Base-by-base conservation (phyloP, 495 filamentous ascomycete genomes). In the Pseudevernia furfuracea region DNA sequence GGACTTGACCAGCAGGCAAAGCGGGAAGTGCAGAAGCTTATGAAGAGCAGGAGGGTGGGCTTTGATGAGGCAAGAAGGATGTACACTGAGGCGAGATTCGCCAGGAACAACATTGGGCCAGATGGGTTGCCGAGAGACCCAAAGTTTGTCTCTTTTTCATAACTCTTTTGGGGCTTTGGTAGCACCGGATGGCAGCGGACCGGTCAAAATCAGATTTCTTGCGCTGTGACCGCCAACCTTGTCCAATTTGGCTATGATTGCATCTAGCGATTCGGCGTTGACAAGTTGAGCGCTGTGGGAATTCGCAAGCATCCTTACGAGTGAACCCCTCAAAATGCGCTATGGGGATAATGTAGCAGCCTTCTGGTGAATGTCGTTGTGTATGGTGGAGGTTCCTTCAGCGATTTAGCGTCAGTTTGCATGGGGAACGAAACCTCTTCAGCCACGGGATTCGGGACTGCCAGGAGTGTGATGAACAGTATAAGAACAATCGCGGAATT, bases 121-220 rank as follows among this genome's bases (percentile, higher is more conserved):
- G 95, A 97, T 74, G 94, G 95, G 41, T 76, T 85, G 70, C 94
- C 94, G 59, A 85, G 85, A 73, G 94, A 97, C 81, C 91, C 91
- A 63, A 96, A 96, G 79, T 95, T 96, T 72, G 90, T 96, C 15
- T 92, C 89, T 62, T 96, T 96, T 75, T 94, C 90, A 34, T 95
- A 70, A 80, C 57, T 14, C 19, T 36, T 49, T 23, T 19, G 0
- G 19, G 15, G 28, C 6, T 55, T 9, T 55, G 28, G 30, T 7
- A 55, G 7, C 14, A 55, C 17, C 34, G 6, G 2, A 21, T 55
- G 52, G 28, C 21, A 34, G 52, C n/a, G 52, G 49, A 30, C 49
- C 8, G 6, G 4, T 53, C 28, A 10, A 32, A 11, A 28, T 7
- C 15, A 17, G 14, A 32, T 19, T 0, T 3, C 15, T 17, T 8